Conservation (phyloP, 176 grass and related monocot genomes). For the Miscanthus lutarioriparius region DNA sequence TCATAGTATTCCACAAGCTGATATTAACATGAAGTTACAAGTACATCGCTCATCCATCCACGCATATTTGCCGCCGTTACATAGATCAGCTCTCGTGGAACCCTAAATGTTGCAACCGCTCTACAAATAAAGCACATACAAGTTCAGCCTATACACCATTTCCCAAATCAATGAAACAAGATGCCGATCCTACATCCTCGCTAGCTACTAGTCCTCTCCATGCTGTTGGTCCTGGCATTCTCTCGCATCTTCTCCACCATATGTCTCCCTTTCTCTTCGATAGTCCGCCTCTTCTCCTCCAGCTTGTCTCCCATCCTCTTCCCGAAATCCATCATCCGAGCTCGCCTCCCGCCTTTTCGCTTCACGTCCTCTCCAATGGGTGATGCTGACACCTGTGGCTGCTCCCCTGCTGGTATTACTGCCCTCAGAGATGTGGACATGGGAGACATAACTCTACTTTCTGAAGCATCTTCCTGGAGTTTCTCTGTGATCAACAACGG, state of each 20-base stretch:
- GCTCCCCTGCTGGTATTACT: conserved; percentile 41
- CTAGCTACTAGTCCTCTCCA: conserved; percentile 38
- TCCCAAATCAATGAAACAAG: conserved; percentile 4
- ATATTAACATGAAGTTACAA: not conserved
- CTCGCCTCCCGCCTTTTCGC: conserved; percentile 53
- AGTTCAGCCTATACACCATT: conserved; percentile 17
- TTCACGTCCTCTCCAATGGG: conserved; percentile 50
- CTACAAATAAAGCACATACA: conserved; percentile 10
- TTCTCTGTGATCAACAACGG: conserved; percentile 45
- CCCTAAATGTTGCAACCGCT: not conserved
- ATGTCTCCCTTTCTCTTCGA: conserved; percentile 76
- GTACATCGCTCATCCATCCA: not conserved
- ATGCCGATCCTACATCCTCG: not conserved
- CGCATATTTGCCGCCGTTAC: not conserved
- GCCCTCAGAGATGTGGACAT: conserved; percentile 30
- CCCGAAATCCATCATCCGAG: conserved; percentile 79
- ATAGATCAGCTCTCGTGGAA: not conserved
- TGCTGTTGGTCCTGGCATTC: conserved; percentile 60
- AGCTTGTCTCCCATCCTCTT: conserved; percentile 90
- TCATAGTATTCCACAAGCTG: not conserved
- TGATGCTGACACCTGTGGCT: not conserved
- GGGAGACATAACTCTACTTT: conserved; percentile 35
- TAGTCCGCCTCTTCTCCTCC: conserved; percentile 80
- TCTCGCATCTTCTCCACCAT: conserved; percentile 94
- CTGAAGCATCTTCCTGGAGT: conserved; percentile 28